phyloP scores from a whole-genome alignment of 495 filamentous ascomycete species.

The Penicillium pulvis region DNA sequence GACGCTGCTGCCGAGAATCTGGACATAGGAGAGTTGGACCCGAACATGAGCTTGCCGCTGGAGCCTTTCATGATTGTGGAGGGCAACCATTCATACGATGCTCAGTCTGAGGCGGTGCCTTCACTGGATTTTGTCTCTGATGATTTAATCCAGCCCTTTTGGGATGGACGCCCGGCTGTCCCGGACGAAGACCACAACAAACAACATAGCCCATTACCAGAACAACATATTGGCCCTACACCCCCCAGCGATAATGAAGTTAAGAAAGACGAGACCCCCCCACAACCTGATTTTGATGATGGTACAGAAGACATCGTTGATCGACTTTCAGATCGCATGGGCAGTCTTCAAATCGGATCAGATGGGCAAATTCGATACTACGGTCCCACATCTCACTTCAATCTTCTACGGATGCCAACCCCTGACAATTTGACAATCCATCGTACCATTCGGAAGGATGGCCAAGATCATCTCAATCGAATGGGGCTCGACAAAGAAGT shows the following conservation, averaged over 20 bases:
- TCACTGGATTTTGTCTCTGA: background rate
- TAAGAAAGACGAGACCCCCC: background rate
- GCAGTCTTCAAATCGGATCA: conserved; percentile 28
- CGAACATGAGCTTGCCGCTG: background rate
- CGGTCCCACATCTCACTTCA: conserved; percentile 32
- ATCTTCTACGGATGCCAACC: conserved; percentile 15
- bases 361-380: conserved; percentile 32
- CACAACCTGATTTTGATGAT: background rate
- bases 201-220: background rate
- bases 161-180: background rate
- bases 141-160: background rate
- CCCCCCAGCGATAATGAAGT: background rate
- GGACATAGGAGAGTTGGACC: background rate
- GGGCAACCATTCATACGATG: background rate
- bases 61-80: conserved; percentile 1
- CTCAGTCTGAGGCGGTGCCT: background rate
- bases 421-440: conserved; percentile 11
- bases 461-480: conserved; percentile 18
- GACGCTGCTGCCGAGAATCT: background rate
- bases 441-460: conserved; percentile 27
- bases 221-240: background rate
- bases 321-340: conserved; percentile 29
- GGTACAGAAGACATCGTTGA: conserved; percentile 16
- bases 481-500: conserved; percentile 24
- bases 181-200: background rate